phyloP scores from a whole-genome alignment of 176 grass and related monocot genomes.

The bread wheat (Triticum aestivum) region IWGSC_CS_RefSeq_v2.1 NC_057801.1:367292576-367293075 shows the following conservation, averaged over 20 bases:
- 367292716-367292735: conserved; percentile 72
- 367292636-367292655: too few relatives aligned
- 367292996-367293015: conserved; percentile 66
- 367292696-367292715: conserved; percentile 79
- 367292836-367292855: conserved; percentile 72
- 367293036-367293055: conserved; percentile 65
- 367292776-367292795: conserved; percentile 62
- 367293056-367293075: conserved; percentile 21
- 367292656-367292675: too few relatives aligned
- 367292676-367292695: conserved; percentile 76
- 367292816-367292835: conserved; percentile 81
- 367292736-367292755: conserved; percentile 68
- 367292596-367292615: too few relatives aligned
- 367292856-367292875: conserved; percentile 57
- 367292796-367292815: conserved; percentile 61
- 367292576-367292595: too few relatives aligned
- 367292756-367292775: conserved; percentile 84
- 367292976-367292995: conserved; percentile 60
- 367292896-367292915: conserved; percentile 70
- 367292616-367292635: not conserved
- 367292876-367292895: conserved; percentile 83
- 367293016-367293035: conserved; percentile 77
- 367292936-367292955: conserved; percentile 54
- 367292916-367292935: conserved; percentile 90
- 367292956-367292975: conserved; percentile 66